phyloP scores from a whole-genome alignment of 768 basidiomycete species.

The Suillus americanus region DNA sequence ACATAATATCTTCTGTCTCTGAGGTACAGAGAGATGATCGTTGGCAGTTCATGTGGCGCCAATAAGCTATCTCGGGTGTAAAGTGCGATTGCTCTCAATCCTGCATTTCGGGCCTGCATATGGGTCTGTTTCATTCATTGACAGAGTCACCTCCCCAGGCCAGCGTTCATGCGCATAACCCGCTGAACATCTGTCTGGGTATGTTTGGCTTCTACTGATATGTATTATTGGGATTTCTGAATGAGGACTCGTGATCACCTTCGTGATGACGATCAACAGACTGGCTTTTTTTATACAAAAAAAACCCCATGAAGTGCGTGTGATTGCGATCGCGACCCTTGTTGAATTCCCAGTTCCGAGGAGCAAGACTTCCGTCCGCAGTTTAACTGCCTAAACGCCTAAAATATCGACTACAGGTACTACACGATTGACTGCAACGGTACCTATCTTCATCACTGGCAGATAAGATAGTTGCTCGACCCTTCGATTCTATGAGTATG shows the following conservation, averaged over 20 bases:
- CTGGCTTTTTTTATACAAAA: not conserved
- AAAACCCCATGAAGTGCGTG: conserved; percentile 6
- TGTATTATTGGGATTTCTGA: too few species aligned
- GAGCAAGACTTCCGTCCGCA: not conserved
- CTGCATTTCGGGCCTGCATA: too few species aligned
- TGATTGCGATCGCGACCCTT: not conserved
- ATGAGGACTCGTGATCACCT: not conserved
- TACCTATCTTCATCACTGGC: not conserved
- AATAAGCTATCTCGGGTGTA: too few species aligned
- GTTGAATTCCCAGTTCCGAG: not conserved
- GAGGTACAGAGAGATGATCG: not conserved
- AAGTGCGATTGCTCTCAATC: not conserved
- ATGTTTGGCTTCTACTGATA: not conserved
- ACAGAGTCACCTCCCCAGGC: not conserved
- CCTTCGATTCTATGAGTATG: conserved; percentile 2
- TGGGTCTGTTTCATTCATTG: not conserved
- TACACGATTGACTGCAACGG: not conserved
- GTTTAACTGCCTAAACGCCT: not conserved
- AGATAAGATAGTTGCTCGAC: conserved; percentile 12
- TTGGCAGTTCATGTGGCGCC: not conserved
- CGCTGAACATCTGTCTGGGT: not conserved
- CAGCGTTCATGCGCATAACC: not conserved
- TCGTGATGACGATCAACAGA: not conserved
- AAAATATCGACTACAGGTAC: conserved; percentile 1
- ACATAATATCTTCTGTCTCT: not conserved